Conservation (phyloP, 2,329 filamentous ascomycete genomes). For the Colletotrichum gloeosporioides region DNA sequence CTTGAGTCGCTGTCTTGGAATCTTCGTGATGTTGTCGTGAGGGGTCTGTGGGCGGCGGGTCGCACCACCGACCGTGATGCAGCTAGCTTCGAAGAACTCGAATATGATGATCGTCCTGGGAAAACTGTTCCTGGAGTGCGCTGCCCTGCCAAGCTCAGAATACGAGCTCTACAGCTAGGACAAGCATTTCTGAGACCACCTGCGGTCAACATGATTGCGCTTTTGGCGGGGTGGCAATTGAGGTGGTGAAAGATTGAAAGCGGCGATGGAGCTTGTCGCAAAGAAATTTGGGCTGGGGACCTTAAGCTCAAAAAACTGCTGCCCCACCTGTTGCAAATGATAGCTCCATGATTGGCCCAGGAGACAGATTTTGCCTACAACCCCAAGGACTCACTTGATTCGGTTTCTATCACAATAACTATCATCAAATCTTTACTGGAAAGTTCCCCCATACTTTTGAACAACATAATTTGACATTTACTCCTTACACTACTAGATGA, state of each 20-base stretch:
- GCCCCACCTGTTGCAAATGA: slow-evolving; percentile 14
- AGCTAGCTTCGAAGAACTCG: neutral
- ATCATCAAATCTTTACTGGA: too few relatives aligned
- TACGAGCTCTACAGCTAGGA: slow-evolving; percentile 13
- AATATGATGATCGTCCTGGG: neutral
- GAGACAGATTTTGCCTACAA: too few relatives aligned
- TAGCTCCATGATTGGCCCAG: neutral
- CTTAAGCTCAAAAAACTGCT: neutral
- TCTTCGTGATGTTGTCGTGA: neutral
- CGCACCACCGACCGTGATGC: neutral
- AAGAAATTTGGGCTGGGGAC: slow-evolving; percentile 8
- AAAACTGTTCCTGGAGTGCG: neutral
- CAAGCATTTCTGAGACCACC: slow-evolving; percentile 17
- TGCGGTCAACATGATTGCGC: slow-evolving; percentile 14
- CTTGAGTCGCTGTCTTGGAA: neutral
- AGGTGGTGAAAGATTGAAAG: neutral
- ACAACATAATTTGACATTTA: too few relatives aligned
- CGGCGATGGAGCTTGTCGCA: neutral
- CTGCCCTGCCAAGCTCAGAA: neutral
- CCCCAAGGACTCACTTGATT: too few relatives aligned
- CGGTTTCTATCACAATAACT: too few relatives aligned
- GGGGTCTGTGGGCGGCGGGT: neutral
- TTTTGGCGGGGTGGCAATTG: neutral
- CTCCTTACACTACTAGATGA: too few relatives aligned
- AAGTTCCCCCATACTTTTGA: too few relatives aligned